These are phyloP conservation scores for Scalesia atractyloides DNA, from an alignment of 129 eudicot species.

Conservation along the genomic window DNA sequence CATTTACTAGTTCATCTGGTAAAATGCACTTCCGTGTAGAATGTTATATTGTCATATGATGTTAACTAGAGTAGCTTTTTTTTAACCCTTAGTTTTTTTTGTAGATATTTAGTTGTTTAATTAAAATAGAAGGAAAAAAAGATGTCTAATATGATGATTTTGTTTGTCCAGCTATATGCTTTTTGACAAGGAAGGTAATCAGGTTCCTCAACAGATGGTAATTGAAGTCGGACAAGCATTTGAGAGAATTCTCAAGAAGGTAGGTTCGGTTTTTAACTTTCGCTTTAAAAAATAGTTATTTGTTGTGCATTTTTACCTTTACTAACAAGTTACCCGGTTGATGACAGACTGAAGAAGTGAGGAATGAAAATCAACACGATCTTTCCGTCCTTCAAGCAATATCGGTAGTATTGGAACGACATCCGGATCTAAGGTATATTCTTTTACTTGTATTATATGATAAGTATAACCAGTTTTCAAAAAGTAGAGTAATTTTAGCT, in stretches of 20 bases:
- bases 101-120: not conserved
- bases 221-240: conserved; percentile 81
- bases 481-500: not conserved
- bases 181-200: conserved; percentile 73
- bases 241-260: conserved; percentile 83
- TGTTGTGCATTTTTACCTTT: not conserved
- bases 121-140: not conserved
- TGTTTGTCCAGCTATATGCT: conserved; percentile 64
- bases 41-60: not conserved
- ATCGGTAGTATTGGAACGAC: conserved; percentile 70
- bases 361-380: conserved; percentile 72
- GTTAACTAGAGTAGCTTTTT: not conserved
- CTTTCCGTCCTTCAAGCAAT: conserved; percentile 86
- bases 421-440: conserved; percentile 76
- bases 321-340: conserved; percentile 6
- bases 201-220: conserved; percentile 78
- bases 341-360: conserved; percentile 78
- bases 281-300: not conserved
- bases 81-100: not conserved
- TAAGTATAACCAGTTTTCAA: conserved; percentile 9
- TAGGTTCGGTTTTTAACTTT: conserved; percentile 14
- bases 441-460: not conserved
- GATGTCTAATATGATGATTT: conserved; percentile 3
- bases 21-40: not conserved
- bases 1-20: not conserved